Evolutionary conservation across 129 eudicot species (phyloP).

Genomic region (Kitagawia praeruptora): DNA sequence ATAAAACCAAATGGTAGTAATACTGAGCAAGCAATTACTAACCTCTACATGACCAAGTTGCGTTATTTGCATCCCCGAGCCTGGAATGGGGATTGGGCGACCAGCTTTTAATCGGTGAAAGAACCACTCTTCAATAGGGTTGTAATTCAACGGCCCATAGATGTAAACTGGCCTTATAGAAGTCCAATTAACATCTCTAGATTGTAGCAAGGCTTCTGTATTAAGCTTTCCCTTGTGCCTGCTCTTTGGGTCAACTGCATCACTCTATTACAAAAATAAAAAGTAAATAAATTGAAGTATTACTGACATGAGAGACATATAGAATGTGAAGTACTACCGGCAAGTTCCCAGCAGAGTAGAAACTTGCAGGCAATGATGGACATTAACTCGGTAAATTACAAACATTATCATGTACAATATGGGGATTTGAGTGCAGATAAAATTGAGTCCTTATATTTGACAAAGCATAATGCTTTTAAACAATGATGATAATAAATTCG

Average conservation of each 20-base stretch:
- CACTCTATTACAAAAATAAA: conserved; percentile 32
- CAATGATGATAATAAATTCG: background rate
- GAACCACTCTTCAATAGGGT: conserved; percentile 99
- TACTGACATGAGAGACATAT: background rate
- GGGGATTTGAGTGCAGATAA: background rate
- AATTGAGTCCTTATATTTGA: background rate
- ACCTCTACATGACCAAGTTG: conserved; percentile 98
- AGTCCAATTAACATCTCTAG: conserved; percentile 75
- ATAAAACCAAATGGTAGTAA: background rate
- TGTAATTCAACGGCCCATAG: conserved; percentile 95
- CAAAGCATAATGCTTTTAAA: background rate
- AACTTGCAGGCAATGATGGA: background rate
- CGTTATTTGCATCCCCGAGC: conserved; percentile 79
- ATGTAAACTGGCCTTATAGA: conserved; percentile 91
- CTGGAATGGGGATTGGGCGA: conserved; percentile 93
- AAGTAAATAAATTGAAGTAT: background rate
- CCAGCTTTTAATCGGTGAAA: conserved; percentile 92
- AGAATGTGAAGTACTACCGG: background rate
- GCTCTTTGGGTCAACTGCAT: conserved; percentile 98
- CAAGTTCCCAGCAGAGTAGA: background rate
- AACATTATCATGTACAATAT: background rate
- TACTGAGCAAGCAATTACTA: conserved; percentile 7
- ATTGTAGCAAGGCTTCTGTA: conserved; percentile 68
- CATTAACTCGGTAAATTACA: background rate
- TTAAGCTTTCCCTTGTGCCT: conserved; percentile 98